Conservation (phyloP, 768 basidiomycete genomes). For the Podaxis mareebaensis region DNA sequence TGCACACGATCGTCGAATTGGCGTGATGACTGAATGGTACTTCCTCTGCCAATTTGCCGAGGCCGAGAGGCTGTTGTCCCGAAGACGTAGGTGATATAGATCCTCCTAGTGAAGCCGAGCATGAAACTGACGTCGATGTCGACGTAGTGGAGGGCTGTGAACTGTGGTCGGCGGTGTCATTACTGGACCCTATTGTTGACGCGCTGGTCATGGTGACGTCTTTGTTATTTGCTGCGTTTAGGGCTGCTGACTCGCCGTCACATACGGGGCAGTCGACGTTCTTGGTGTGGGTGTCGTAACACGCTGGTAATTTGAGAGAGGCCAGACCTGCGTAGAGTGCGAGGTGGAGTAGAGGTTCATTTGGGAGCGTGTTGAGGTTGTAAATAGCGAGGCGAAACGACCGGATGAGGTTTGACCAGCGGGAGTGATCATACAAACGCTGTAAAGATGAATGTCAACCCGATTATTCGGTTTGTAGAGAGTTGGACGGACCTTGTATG, state of each 20-base stretch:
- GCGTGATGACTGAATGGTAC: constrained; percentile 93
- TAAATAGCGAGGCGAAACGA: constrained; percentile 88
- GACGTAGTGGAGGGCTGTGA: constrained; percentile 5
- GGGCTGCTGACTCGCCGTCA: constrained; percentile 51
- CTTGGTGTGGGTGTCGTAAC: constrained; percentile 61
- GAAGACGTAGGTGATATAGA: not conserved
- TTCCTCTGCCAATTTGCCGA: constrained; percentile 77
- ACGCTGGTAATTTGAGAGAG: constrained; percentile 86
- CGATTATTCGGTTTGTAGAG: not conserved
- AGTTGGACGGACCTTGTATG: constrained; percentile 67
- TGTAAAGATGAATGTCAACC: constrained; percentile 30
- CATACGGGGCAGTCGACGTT: constrained; percentile 94
- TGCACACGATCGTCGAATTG: constrained; percentile 94
- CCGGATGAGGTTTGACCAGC: constrained; percentile 75
- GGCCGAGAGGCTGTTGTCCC: constrained; percentile 41
- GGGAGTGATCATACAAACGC: constrained; percentile 79
- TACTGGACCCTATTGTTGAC: constrained; percentile 4
- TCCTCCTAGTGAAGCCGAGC: not conserved
- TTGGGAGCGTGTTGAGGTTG: constrained; percentile 82
- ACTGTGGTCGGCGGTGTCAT: not conserved
- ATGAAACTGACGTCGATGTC: not conserved
- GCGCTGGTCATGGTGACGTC: constrained; percentile 12
- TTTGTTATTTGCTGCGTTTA: constrained; percentile 6
- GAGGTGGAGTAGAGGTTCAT: constrained; percentile 83
- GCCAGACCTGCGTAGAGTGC: constrained; percentile 91